Evolutionary conservation across 73 alveolate genomes (phyloP).

Genomic region (Symbiodinium natans): DNA sequence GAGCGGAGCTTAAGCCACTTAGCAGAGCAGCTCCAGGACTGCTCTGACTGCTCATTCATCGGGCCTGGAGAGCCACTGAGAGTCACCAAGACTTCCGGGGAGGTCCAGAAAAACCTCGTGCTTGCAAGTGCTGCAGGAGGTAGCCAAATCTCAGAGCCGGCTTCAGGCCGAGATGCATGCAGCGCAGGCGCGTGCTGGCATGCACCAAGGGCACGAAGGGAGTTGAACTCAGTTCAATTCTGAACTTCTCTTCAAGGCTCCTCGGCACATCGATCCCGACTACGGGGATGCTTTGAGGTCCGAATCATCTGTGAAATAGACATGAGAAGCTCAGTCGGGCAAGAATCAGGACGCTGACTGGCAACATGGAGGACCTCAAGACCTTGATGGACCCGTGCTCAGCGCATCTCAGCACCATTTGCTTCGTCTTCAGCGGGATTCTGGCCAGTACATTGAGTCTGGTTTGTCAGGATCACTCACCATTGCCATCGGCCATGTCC

Average conservation of each 20-base stretch:
- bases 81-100: no score
- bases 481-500: background rate
- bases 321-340: no score
- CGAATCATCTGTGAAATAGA: background rate
- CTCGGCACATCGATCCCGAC: background rate
- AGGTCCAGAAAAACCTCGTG: no score
- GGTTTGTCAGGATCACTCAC: slow-evolving; percentile 9
- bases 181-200: background rate
- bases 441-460: no score
- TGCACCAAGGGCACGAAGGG: no score
- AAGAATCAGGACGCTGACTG: slow-evolving; percentile 33
- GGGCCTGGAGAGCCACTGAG: no score
- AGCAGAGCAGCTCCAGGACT: slow-evolving; percentile 45
- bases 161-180: slow-evolving; percentile 2
- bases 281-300: background rate
- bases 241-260: background rate
- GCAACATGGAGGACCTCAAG: slow-evolving; percentile 72
- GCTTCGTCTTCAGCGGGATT: no score
- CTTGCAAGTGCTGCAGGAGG: background rate
- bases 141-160: background rate
- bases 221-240: no score
- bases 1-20: slow-evolving; percentile 8
- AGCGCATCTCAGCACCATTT: no score
- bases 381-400: background rate
- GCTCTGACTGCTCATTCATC: no score